phyloP scores from a whole-genome alignment of 2,329 filamentous ascomycete species.

The Hyphodiscus sp. region DNA sequence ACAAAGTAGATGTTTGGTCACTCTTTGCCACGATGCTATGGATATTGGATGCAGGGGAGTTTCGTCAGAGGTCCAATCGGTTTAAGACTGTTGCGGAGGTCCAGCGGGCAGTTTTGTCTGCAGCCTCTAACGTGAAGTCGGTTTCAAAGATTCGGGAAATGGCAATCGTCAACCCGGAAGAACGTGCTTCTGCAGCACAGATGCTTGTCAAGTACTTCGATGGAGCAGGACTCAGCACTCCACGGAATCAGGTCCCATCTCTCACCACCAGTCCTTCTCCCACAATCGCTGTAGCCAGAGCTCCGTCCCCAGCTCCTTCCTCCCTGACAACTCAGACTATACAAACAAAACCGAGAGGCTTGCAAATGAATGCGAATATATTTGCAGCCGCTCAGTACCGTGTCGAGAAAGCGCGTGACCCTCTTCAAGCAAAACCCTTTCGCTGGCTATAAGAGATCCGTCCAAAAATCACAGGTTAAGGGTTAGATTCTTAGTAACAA shows the following conservation, averaged over 20 bases:
- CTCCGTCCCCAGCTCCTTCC: conserved; percentile 6
- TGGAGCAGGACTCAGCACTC: conserved; percentile 12
- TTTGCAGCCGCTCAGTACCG: conserved; percentile 8
- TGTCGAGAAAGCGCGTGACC: conserved; percentile 14
- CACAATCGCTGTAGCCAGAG: conserved; percentile 8
- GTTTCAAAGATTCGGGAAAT: conserved; percentile 13
- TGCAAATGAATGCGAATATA: conserved; percentile 11
- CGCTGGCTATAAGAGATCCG: too few relatives aligned
- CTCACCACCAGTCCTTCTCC: conserved; percentile 6
- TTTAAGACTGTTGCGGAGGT: conserved; percentile 4
- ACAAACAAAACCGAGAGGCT: conserved; percentile 8
- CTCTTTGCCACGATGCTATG: conserved; percentile 12
- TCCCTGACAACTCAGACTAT: conserved; percentile 9
- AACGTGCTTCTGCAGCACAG: conserved; percentile 11
- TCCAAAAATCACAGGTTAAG: too few relatives aligned
- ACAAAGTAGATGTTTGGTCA: conserved; percentile 11
- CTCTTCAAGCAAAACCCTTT: not conserved
- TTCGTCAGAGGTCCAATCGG: conserved; percentile 11
- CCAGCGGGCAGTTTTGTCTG: conserved; percentile 3
- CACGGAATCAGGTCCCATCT: conserved; percentile 12
- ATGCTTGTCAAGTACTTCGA: conserved; percentile 12
- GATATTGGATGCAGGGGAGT: conserved; percentile 10
- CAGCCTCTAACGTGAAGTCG: conserved; percentile 5
- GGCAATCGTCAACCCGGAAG: conserved; percentile 6
- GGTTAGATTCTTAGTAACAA: too few relatives aligned